Base-by-base conservation (phyloP, 2,329 filamentous ascomycete genomes). In the Cryphonectria parasitica region DNA sequence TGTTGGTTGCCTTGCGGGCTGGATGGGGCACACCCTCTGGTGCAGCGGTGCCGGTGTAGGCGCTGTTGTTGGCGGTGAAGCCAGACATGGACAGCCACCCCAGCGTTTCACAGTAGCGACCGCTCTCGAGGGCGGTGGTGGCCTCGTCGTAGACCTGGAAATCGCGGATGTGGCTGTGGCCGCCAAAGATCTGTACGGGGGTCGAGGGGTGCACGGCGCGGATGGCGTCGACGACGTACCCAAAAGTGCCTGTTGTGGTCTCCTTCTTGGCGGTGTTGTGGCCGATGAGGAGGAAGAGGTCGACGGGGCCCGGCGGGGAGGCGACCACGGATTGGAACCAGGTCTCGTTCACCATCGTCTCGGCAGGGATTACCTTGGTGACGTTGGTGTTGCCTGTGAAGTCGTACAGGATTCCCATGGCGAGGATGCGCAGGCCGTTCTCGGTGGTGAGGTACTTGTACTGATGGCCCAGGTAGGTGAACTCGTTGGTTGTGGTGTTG, bases 61-160 rank as follows among this genome's bases (percentile, higher is more conserved):
- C 82, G 76, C 83, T 85, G 67, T 82, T 83, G 45, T 77, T 78
- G 0, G 79, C 81, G 67, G 85, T 77, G 74, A 91, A 86, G 22
- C 89, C 89, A 65, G 84, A 85, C 80, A 91, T 86, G n/a, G 88
- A 86, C 31, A 91, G 77, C 87, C 88, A 92, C 34, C 90, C 90
- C 0, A 91, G 81, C 1, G 89, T 91, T 79, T 92, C 90, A 76
- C 89, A 91, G 78, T 91, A 92, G 67, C 88, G 84, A 7, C 88
- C 89, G 2, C 89, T 88, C 74, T 90, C 89, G 11, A 91, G 81
- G 0, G 84, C 89, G 5, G 89, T 89, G 7, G 87, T 85, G 74
- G 84, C 85, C 69, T 87, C 83, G 75, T 92, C 90, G 72, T 88
- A 90, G 2, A 90, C 86, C 25, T 83, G 84, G 76, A 91, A 90